Base-by-base conservation (phyloP, 2,329 filamentous ascomycete species). In the Trichophyton mentagrophytes region DNA sequence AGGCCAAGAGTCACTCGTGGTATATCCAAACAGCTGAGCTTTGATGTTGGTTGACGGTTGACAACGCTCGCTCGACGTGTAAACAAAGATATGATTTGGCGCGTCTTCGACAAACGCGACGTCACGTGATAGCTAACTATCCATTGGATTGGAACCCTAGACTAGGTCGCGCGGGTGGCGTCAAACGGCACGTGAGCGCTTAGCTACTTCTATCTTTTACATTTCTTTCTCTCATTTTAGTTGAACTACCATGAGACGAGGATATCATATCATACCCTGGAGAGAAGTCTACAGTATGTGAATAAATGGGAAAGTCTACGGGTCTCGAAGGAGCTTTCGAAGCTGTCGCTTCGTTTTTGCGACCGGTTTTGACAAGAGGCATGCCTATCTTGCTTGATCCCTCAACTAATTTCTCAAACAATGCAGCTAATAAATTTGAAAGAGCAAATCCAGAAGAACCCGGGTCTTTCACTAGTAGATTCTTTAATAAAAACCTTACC, bases 361-460 rank as follows among this genome's bases (percentile, higher is more conserved):
- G 64, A 59, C 73, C 74, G 33, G 72, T 75, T 46, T 67, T 76
- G 61, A 68, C 73, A 65, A 68, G 71, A 76, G 74, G 74, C 71
- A 75, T 65, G 73, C 64, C 40, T 63, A 61, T 64, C 64, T 56
- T 66, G 61, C 65, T 42, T 57, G 15, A 57, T 38, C 20, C 7
- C 11, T 9, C 3, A 56, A 44, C 40, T 61, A 20, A 53, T 57
- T 38, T 13, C 7, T 13, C 9, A 13, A 4, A 44, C 20, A 36
- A n/a, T 61, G 38, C 64, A 63, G 68, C 73, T 75, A 68, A 74
- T 68, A 25, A 15, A 40, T 49, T 40, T 20, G 33, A 47, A 69
- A 76, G 74, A 74, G 64, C 70, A 74, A 66, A 69, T 74, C 55
- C 69, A 72, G 61, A 73, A 71, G 57, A 67, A 64, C 27, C 69